phyloP scores from a whole-genome alignment of 768 basidiomycete genomes.

The Pleurotus pulmonarius region DNA sequence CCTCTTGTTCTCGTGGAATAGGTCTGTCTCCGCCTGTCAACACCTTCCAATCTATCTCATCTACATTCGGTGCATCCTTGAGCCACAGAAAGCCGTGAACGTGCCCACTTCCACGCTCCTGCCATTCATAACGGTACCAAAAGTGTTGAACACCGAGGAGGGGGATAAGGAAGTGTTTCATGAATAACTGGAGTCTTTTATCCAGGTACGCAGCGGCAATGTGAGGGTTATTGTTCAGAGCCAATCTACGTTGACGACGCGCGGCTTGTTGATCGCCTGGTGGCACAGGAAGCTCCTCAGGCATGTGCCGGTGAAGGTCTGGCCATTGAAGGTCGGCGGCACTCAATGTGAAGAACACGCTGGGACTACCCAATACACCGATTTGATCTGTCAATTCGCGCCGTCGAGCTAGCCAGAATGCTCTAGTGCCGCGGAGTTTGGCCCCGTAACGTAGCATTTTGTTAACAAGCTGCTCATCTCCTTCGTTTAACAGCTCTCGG shows the following conservation, averaged over 20 bases:
- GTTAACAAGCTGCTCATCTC: conserved; percentile 14
- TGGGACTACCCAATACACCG: conserved; percentile 15
- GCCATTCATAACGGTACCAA: conserved; percentile 21
- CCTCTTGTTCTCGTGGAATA: not conserved
- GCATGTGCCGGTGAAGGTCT: conserved; percentile 27
- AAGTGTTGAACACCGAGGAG: conserved; percentile 16
- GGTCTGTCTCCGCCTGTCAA: too few relatives aligned
- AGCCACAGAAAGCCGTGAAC: conserved; percentile 25
- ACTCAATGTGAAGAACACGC: conserved; percentile 21
- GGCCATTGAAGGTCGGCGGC: conserved; percentile 27
- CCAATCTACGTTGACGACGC: conserved; percentile 10
- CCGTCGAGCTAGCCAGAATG: conserved; percentile 17
- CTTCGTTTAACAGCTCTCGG: conserved; percentile 10
- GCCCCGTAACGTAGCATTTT: conserved; percentile 14
- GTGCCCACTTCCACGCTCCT: conserved; percentile 19
- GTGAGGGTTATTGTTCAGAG: conserved; percentile 20
- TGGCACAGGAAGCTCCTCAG: conserved; percentile 6
- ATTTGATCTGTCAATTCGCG: conserved; percentile 14
- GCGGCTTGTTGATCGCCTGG: conserved; percentile 11
- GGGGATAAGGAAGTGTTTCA: conserved; percentile 12
- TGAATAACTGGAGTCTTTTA: conserved; percentile 15
- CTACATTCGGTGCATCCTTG: conserved; percentile 18
- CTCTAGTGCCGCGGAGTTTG: conserved; percentile 17
- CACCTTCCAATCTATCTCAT: conserved; percentile 9
- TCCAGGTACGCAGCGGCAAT: conserved; percentile 20